These are phyloP conservation scores for Cyclotella baltica DNA, from an alignment of 108 stramenopile genomes.

Conservation along the genomic window DNA sequence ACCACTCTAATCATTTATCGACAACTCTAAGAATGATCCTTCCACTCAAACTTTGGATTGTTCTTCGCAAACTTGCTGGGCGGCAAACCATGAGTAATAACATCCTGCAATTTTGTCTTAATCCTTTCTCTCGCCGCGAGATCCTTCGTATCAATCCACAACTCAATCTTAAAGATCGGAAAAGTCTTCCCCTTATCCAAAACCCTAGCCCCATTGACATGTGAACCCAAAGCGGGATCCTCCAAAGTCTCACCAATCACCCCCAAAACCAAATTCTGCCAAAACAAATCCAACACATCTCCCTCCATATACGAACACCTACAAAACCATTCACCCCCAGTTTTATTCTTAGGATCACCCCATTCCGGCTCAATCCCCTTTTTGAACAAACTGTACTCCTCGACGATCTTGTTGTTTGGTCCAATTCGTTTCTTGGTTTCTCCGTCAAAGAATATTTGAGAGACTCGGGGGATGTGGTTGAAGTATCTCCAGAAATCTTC, in stretches of 20 bases:
- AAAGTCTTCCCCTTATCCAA: slow-evolving; percentile 87
- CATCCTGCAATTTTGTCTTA: slow-evolving; percentile 58
- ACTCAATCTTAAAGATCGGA: slow-evolving; percentile 83
- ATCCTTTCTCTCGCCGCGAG: slow-evolving; percentile 63
- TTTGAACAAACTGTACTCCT: slow-evolving; percentile 94
- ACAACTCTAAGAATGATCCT: slow-evolving; percentile 63
- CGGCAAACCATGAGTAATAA: slow-evolving; percentile 74
- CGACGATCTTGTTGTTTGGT: slow-evolving; percentile 73
- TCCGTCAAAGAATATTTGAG: slow-evolving; percentile 89
- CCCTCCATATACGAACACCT: slow-evolving; percentile 77
- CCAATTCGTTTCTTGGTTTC: slow-evolving; percentile 83
- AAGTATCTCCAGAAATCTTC: slow-evolving; percentile 94
- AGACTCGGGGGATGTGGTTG: slow-evolving; percentile 86
- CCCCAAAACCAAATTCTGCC: slow-evolving; percentile 91
- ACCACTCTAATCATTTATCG: neutral
- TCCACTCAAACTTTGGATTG: slow-evolving; percentile 89
- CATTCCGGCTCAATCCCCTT: slow-evolving; percentile 96
- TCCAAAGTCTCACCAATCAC: slow-evolving; percentile 92
- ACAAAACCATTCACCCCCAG: slow-evolving; percentile 92
- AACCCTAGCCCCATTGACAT: slow-evolving; percentile 92
- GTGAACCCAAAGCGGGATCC: slow-evolving; percentile 58
- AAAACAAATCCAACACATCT: slow-evolving; percentile 86
- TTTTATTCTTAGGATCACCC: slow-evolving; percentile 90
- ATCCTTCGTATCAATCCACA: slow-evolving; percentile 89
- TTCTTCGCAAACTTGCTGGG: slow-evolving; percentile 51